A percentile compares a stretch with the other conserved stretches of the same genome.
These are phyloP conservation scores for Apiospora aurea DNA, from an alignment of 2,329 filamentous ascomycete species.

Conservation along the genomic window DNA sequence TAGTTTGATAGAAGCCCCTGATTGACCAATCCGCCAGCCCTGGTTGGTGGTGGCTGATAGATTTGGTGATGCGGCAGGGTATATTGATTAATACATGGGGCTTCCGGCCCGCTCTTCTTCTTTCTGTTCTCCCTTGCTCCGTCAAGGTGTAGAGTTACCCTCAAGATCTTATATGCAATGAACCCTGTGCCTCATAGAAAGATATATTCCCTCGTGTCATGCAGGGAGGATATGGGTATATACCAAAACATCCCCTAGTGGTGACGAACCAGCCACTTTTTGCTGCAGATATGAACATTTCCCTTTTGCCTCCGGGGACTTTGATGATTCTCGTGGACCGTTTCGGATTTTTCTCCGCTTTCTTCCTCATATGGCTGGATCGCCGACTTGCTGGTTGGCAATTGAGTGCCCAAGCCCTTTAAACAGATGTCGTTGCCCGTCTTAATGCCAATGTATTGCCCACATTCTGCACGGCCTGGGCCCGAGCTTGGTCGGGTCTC, in stretches of 20 bases:
- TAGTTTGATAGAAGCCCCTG: too few relatives aligned
- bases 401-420: not conserved
- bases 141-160: too few relatives aligned
- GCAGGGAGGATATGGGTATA: not conserved
- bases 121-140: too few relatives aligned
- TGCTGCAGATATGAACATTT: slow-evolving; percentile 1
- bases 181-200: too few relatives aligned
- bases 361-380: not conserved
- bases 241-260: not conserved
- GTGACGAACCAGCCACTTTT: not conserved
- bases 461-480: not conserved
- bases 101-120: too few relatives aligned
- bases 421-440: not conserved
- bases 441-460: too few relatives aligned
- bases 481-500: not conserved
- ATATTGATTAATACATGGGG: too few relatives aligned
- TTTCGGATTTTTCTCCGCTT: not conserved
- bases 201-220: not conserved
- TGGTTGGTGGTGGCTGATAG: too few relatives aligned
- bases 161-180: not conserved
- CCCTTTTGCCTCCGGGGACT: not conserved
- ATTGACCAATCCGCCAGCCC: too few relatives aligned
- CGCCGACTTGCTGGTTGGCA: not conserved
- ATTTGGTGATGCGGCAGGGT: too few relatives aligned
- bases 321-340: not conserved